Base-by-base conservation (phyloP, 2,329 filamentous ascomycete species). In the Aspergillus sp. region DNA sequence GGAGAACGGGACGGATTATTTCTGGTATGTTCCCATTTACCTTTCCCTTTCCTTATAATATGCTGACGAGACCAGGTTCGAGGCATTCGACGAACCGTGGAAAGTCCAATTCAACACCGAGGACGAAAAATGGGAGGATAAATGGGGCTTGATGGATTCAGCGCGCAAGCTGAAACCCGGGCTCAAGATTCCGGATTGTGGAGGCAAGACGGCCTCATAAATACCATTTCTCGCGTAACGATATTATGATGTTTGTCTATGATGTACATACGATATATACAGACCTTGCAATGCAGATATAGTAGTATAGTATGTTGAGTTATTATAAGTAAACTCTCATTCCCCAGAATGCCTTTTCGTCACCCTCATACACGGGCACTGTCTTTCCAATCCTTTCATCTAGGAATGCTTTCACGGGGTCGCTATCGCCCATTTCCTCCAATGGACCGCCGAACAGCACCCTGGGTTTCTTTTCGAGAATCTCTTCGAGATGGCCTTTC, bases 41-140 rank as follows among this genome's bases (percentile, higher is more conserved):
- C 15, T 22, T 5, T 33, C 41, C 23, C 5, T 27, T 15, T 19
- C 35, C 19, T 9, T n/a, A 35, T 6, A 10, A 10, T 32, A 13
- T 17, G 12, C 54, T 64, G 53, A 63, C 51, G 39, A 30, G 23
- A 19, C 10, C 50, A 82, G 81, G 82, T 96, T 97, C 66, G 88
- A 90, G 64, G 89, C 90, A 7, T 97, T 96, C 65, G 91, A 97
- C 64, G 91, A 97, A 75, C 90, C 90, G 2, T 97, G 91, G 91
- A 96, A 97, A 73, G 74, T 85, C 47, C 62, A 68, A 15, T 95
- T 83, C 71, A 85, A 96, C 66, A 74, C 74, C 4, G 69, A 69
- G 49, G 58, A 76, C 37, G 76, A 91, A 72, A 77, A 86, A 45
- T 96, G 90, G 90, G 91, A 97, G 73, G 88, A 95, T 65, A 86